Evolutionary conservation across 1,284 basidiomycete species (phyloP), one percentile per base, ranked within the genome.

Genomic region (Jaminaea rosea): DNA sequence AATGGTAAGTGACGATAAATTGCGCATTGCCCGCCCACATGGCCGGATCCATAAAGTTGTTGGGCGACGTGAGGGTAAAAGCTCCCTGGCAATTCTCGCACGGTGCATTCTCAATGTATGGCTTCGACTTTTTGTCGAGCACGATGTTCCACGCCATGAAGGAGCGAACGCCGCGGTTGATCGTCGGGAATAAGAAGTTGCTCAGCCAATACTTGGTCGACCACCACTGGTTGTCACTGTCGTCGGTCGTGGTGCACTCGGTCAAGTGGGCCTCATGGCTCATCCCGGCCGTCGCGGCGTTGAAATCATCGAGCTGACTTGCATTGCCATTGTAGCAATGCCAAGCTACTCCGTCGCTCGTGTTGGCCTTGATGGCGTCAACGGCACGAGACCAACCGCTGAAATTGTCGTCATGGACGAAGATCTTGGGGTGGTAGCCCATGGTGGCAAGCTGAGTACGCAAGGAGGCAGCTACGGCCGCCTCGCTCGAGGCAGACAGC

Each of bases 401-500:
- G 10, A 48, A 67, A 52, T 66, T 68, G 53, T 65, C 55, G 34
- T 66, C 63, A 44, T 68, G 62, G 1, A 41, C 65, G 55, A 65
- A 60, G n/a, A 64, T 41, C 34, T 64, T 56, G 17, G 62, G 46
- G 8, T 19, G 27, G 21, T 59, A 41, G 10, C 50, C 49, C 9
- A 49, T 32, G 6, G 17, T 15, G 0, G 47, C 47, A 10, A 68
- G 46, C 32, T 54, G 34, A 6, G n/a, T 28, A 23, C 60, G 59
- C 17, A 68, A 49, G 17, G 45, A 41, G 1, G 28, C 24, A 0
- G 62, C 59, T 2, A 63, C 29, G 31, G 53, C 44, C 15, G 42
- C 31, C 36, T 66, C 57, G 19, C 42, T 45, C 6, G 23, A 3
- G 4, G 55, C 24, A 13, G 49, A 42, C 53, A 68, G 55, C 1